Conservation (phyloP, 2,329 filamentous ascomycete species). For the Amauroascus verrucosus region DNA sequence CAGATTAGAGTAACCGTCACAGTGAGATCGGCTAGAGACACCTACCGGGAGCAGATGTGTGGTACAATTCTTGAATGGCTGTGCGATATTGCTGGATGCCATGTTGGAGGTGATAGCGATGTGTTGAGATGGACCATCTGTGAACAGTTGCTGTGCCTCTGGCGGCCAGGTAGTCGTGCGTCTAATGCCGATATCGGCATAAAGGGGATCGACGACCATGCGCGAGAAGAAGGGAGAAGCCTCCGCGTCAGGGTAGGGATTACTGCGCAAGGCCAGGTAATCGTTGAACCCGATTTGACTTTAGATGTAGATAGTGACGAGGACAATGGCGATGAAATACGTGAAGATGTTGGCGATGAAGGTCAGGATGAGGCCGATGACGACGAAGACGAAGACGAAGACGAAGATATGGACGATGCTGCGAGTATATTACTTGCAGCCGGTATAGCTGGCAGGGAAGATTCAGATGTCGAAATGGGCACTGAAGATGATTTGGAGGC, state of each 20-base stretch:
- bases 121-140: constrained; percentile 75
- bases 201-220: constrained; percentile 73
- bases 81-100: constrained; percentile 80
- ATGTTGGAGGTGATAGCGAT: constrained; percentile 66
- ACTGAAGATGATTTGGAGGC: constrained; percentile 61
- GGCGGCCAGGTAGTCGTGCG: constrained; percentile 75
- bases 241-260: constrained; percentile 17
- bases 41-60: constrained; percentile 96
- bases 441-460: constrained; percentile 37
- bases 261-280: constrained; percentile 31
- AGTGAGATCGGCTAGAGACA: constrained; percentile 84
- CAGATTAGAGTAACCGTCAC: constrained; percentile 94
- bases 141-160: constrained; percentile 79
- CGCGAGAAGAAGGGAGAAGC: constrained; percentile 40
- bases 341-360: constrained; percentile 36
- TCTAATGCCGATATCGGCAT: constrained; percentile 67
- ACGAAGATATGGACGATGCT: constrained; percentile 26
- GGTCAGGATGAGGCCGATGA: constrained; percentile 32
- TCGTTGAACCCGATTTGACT: constrained; percentile 27
- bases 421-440: constrained; percentile 25
- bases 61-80: constrained; percentile 97
- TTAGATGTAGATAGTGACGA: constrained; percentile 38
- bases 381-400: constrained; percentile 31
- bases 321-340: constrained; percentile 26
- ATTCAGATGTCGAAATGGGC: constrained; percentile 43